Base-by-base conservation (phyloP, 2,329 filamentous ascomycete species). In the Sarocladium kiliense region DNA sequence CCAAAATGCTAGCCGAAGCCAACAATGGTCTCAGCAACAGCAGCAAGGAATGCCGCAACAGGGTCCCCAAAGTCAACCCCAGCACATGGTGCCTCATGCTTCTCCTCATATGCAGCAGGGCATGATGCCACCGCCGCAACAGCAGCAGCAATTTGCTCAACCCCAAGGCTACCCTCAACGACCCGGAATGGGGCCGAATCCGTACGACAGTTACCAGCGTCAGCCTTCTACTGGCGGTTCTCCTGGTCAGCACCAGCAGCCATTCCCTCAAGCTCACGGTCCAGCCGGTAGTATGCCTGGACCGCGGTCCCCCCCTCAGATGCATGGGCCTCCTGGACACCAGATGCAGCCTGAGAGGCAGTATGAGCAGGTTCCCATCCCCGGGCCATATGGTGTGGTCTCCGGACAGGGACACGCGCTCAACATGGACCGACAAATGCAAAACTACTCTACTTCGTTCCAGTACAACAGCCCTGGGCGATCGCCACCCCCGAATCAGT, bases 301-400 rank as follows among this genome's bases (percentile, higher is more conserved):
- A 47, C 21, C 30, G 9, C 21, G 23, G 14, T 34, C 19, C 19
- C 16, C 27, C 9, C 54, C 23, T 19, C 47, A 39, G 14, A 25
- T 25, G 14, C 49, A 56, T 16, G 44, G 49, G 16, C 54, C 44
- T 41, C 53, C 36, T 39, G 25, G 30, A 51, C 60, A 61, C 21
- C 57, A 58, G 18, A 56, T 57, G 32, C 34, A 42, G 32, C 50
- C 26, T 25, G 71, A 72, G 45, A 71, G 66, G 12, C 64, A 64
- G 26, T 75, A 75, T 36, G 70, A 62, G 2, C 61, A 62, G 12
- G 68, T 75, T 1, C 69, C 73, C 1, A 72, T 74, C 34, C 72
- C 73, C 0, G 60, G 57, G 25, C 64, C 66, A 12, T 75, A 75
- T 44, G 56, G 58, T 6, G 59, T 68, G 14, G 71, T 73, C 3